Percentiles rank a stretch among this genome's conserved stretches.
Conservation (phyloP, 2,329 filamentous ascomycete genomes). For the Botrytis porri region DNA sequence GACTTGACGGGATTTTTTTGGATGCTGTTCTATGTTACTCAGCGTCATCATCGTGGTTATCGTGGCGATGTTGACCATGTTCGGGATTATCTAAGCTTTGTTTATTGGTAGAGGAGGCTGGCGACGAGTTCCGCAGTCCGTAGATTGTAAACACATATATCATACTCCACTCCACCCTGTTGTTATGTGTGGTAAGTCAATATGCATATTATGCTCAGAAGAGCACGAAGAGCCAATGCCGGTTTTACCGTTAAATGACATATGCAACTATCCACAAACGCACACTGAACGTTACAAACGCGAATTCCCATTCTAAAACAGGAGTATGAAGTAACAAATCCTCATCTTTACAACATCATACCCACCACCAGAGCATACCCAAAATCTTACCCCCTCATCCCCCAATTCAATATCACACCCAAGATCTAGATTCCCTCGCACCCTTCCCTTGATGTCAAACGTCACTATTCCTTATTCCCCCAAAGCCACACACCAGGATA, state of each 20-base stretch:
- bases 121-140: not conserved
- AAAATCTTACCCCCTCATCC: not conserved
- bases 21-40: conserved; percentile 12
- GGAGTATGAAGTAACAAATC: not conserved
- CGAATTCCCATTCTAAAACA: not conserved
- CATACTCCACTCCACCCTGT: not conserved
- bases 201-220: not conserved
- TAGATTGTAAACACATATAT: not conserved
- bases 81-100: not conserved
- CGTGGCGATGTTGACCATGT: not conserved
- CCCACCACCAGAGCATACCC: not conserved
- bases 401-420: not conserved
- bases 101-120: not conserved
- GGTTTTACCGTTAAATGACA: not conserved
- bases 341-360: not conserved
- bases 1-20: not conserved
- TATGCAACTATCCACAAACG: not conserved
- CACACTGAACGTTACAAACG: not conserved
- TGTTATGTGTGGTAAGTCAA: not conserved
- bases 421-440: not conserved
- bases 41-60: not conserved
- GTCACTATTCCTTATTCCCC: not conserved
- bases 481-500: not conserved
- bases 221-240: not conserved
- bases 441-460: not conserved